Conservation (phyloP, 164 flowering plant species). For the Amborella trichopoda region DNA sequence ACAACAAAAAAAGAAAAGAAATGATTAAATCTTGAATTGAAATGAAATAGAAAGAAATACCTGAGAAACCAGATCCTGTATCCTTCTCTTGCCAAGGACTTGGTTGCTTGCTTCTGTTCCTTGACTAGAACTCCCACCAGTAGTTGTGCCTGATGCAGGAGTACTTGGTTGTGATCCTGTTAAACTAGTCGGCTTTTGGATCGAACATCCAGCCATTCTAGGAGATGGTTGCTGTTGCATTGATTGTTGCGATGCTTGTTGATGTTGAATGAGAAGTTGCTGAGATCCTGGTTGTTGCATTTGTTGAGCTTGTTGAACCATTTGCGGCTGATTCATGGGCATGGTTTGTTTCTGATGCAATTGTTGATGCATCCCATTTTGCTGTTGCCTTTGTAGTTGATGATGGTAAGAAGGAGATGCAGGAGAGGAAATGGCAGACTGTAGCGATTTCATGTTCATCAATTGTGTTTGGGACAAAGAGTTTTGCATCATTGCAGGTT, state of each 20-base stretch:
- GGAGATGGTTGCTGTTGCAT: conserved; percentile 72
- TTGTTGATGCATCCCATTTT: conserved; percentile 52
- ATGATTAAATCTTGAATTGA: background rate
- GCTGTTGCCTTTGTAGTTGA: conserved; percentile 45
- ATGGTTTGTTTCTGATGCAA: conserved; percentile 48
- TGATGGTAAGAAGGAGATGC: conserved; percentile 59
- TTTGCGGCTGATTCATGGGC: conserved; percentile 50
- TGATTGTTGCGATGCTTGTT: conserved; percentile 28
- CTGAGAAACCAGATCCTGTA: conserved; percentile 93
- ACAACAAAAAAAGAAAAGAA: too few relatives aligned
- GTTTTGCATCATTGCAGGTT: conserved; percentile 52
- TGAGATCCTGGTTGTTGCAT: conserved; percentile 23
- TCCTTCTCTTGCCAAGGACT: conserved; percentile 88
- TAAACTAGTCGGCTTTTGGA: conserved; percentile 73
- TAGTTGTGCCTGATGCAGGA: conserved; percentile 76
- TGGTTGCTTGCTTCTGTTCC: conserved; percentile 88
- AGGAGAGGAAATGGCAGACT: conserved; percentile 52
- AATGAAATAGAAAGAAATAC: conserved; percentile 21
- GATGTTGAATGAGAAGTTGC: conserved; percentile 29
- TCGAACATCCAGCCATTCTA: conserved; percentile 38
- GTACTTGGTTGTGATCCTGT: conserved; percentile 94
- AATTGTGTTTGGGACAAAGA: conserved; percentile 41
- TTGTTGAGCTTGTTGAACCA: conserved; percentile 21
- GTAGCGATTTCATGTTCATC: conserved; percentile 77
- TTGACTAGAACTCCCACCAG: conserved; percentile 94